Evolutionary conservation across 208 protist genomes (phyloP).

Genomic region (Novymonas esmeraldas): DNA sequence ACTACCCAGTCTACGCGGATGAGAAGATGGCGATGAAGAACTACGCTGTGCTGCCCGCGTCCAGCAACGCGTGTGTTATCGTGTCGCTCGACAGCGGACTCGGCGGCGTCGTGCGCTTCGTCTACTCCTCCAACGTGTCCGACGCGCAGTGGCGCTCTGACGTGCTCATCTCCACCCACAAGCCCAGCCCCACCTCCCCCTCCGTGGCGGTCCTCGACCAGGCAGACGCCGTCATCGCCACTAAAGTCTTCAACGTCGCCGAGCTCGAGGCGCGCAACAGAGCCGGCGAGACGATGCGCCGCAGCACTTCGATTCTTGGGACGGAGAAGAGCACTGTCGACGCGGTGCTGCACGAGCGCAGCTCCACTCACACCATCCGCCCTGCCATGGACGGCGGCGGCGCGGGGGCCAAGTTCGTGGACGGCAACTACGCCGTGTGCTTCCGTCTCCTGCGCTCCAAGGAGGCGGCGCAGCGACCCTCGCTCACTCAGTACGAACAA

Average conservation of each 20-base stretch:
- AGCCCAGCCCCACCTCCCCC: constrained; percentile 11
- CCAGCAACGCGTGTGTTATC: constrained; percentile 12
- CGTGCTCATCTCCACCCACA: constrained; percentile 39
- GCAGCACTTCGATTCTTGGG: constrained; percentile 7
- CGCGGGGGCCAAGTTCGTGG: constrained; percentile 3
- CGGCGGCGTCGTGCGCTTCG: constrained; percentile 39
- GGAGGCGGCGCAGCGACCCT: not conserved
- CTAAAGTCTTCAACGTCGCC: constrained; percentile 13
- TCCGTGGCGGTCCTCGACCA: constrained; percentile 22
- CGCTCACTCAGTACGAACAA: constrained; percentile 16
- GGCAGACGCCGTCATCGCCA: constrained; percentile 19
- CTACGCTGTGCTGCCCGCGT: constrained; percentile 6
- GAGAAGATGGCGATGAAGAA: constrained; percentile 4
- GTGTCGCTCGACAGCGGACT: constrained; percentile 21
- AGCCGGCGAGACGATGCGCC: not conserved
- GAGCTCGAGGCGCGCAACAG: constrained; percentile 25
- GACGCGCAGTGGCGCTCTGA: constrained; percentile 20
- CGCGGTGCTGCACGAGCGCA: constrained; percentile 2
- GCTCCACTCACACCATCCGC: constrained; percentile 11
- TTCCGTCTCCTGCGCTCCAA: constrained; percentile 37
- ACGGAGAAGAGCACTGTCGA: not conserved
- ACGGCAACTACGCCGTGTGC: constrained; percentile 50
- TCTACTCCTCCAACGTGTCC: constrained; percentile 41
- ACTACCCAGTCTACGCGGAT: constrained; percentile 14
- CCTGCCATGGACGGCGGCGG: constrained; percentile 5